Percentiles rank a stretch among this genome's conserved stretches.
These are phyloP conservation scores for Lachnellula willkommii DNA, from an alignment of 2,329 filamentous ascomycete species.

Conservation along the genomic window DNA sequence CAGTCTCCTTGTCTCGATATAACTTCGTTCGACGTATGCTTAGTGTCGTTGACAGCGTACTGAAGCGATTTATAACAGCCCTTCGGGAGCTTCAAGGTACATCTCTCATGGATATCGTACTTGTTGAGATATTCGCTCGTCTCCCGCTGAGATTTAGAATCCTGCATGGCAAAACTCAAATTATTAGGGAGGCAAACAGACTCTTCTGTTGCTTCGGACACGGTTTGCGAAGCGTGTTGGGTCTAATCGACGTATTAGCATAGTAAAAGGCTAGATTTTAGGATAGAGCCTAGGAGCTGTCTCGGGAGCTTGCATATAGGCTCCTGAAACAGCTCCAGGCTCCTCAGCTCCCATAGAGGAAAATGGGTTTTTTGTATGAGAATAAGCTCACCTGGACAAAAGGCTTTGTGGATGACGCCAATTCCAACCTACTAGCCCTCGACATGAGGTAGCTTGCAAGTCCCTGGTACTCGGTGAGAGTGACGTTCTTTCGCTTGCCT, in stretches of 20 bases:
- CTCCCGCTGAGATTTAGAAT: constrained; percentile 23
- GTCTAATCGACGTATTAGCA: constrained; percentile 16
- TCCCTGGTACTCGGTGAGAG: constrained; percentile 5
- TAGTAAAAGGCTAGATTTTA: no score
- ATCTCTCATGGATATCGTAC: constrained; percentile 29
- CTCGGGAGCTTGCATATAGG: no score
- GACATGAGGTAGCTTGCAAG: constrained; percentile 5
- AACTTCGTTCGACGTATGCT: constrained; percentile 43
- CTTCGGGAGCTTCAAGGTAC: constrained; percentile 38
- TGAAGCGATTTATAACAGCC: constrained; percentile 23
- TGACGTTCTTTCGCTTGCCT: constrained; percentile 1
- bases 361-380: no score
- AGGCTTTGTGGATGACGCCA: constrained; percentile 16
- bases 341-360: no score
- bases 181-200: constrained; percentile 44
- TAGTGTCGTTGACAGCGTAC: constrained; percentile 18
- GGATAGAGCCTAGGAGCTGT: no score
- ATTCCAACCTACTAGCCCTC: constrained; percentile 8
- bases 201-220: constrained; percentile 27
- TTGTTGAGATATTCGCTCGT: constrained; percentile 10
- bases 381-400: background rate
- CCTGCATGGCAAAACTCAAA: constrained; percentile 37
- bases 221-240: constrained; percentile 29
- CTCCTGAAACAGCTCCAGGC: no score
- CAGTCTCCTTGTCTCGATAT: constrained; percentile 45